phyloP scores from a whole-genome alignment of 441 rosid genomes.

The Syzygium syzygioides region DNA sequence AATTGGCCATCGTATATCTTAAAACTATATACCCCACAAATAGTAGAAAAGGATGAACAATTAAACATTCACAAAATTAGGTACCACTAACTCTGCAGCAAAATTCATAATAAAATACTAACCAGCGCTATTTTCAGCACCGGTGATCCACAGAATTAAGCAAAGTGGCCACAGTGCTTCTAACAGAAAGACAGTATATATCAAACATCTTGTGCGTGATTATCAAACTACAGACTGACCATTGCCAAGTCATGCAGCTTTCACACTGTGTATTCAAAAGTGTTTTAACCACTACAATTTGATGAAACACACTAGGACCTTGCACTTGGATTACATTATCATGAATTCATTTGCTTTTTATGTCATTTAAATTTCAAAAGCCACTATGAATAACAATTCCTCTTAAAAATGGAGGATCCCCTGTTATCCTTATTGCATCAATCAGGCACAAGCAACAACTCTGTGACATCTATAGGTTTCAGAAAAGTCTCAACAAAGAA shows the following conservation, averaged over 20 bases:
- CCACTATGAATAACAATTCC: background rate
- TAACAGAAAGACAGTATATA: background rate
- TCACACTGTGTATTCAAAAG: background rate
- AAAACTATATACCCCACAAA: background rate
- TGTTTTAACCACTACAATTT: background rate
- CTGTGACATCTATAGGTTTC: background rate
- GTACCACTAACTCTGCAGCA: background rate
- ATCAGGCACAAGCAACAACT: background rate
- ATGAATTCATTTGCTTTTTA: background rate
- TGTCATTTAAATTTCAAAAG: background rate
- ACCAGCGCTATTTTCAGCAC: background rate
- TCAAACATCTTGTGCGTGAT: background rate
- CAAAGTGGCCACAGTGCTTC: background rate
- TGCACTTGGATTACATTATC: background rate
- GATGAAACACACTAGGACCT: background rate
- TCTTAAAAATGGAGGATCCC: background rate
- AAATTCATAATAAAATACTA: background rate
- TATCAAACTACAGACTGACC: background rate
- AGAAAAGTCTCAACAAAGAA: background rate
- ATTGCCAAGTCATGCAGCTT: background rate
- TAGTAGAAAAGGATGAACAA: background rate
- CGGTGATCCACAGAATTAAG: background rate
- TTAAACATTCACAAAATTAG: background rate
- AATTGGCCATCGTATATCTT: background rate
- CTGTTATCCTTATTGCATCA: background rate